Evolutionary conservation across 805 yeast species (phyloP), one percentile per base, ranked within the genome.

Genomic region (Saccharomycopsis fodiens): DNA sequence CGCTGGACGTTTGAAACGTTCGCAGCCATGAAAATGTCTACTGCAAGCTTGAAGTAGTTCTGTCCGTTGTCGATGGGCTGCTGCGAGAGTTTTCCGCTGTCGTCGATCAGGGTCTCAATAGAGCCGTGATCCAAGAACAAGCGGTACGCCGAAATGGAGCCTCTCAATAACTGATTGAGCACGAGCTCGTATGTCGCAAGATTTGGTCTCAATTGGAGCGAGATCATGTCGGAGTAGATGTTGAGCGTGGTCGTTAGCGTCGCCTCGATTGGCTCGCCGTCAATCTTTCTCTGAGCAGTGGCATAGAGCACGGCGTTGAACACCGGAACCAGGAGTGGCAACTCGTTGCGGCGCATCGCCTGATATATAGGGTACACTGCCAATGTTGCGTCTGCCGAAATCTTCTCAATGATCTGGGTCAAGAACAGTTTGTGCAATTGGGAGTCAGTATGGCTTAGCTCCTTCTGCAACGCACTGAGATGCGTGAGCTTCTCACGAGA

Each of bases 1-100:
- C 17, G 15, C 13, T 51, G 54, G 12, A 42, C 21, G 8, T 31
- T 35, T 10, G 39, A 19, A 10, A 23, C 41, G 41, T 51, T 51
- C 4, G 50, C 41, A 19, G 54, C 54, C 44, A 51, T 27, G 21
- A 48, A 51, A 35, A 51, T 47, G 21, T 51, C 54, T 4, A 51
- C 20, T 5, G 48, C 54, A 16, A 51, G 34, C 41, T 39, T 47
- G 37, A 48, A 51, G 37, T 44, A 51, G 32, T 47, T 45, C 16
- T 34, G 39, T 2, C 54, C 54, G 20, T 42, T 40, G 34, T 47
- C 49, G 10, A 48, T 39, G n/a, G 20, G 35, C 3, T 42, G 31
- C 13, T n/a, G 4, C 4, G 20, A 8, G 22, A 43, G 20, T 3
- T 15, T n/a, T 12, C 48, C 50, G 27, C 48, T 48, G 13, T 48